A percentile compares a stretch with the other conserved stretches of the same genome.
Evolutionary conservation across 2,329 filamentous ascomycete species (phyloP).

Genomic region (Aureobasidium vineae): DNA sequence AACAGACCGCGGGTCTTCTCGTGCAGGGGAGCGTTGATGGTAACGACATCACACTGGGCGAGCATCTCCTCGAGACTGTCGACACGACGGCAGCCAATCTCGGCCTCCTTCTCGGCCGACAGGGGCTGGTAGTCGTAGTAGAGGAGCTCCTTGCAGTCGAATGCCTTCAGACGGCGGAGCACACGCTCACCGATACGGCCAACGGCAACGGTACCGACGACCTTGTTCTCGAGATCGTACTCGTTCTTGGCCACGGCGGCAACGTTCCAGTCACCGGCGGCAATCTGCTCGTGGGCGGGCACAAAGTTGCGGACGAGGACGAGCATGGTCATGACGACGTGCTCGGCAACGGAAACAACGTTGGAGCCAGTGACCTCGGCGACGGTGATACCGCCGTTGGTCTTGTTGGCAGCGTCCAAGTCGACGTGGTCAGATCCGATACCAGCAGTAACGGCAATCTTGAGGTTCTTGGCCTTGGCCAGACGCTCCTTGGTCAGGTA

Average conservation of each 20-base stretch:
- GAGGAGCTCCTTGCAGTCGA: slow-evolving; percentile 98
- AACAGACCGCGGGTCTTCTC: slow-evolving; percentile 96
- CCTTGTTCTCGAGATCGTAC: slow-evolving; percentile 96
- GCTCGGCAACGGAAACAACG: slow-evolving; percentile 97
- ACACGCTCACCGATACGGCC: slow-evolving; percentile 98
- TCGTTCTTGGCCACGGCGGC: slow-evolving; percentile 97
- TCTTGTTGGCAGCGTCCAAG: slow-evolving; percentile 94
- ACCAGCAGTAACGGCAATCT: slow-evolving; percentile 94
- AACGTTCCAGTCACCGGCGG: slow-evolving; percentile 88
- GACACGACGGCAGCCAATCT: slow-evolving; percentile 92
- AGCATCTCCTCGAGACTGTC: slow-evolving; percentile 91
- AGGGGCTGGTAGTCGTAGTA: slow-evolving; percentile 99
- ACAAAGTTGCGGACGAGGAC: slow-evolving; percentile 96
- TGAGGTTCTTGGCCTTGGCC: slow-evolving; percentile 97
- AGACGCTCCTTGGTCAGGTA: slow-evolving; percentile 97
- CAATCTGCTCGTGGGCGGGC: slow-evolving; percentile 91
- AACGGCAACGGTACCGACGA: slow-evolving; percentile 94
- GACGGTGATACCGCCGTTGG: slow-evolving; percentile 95
- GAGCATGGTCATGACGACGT: slow-evolving; percentile 99
- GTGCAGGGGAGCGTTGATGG: slow-evolving; percentile 99
- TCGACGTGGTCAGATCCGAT: slow-evolving; percentile 99
- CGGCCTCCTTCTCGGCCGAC: slow-evolving; percentile 77
- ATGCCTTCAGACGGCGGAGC: slow-evolving; percentile 89
- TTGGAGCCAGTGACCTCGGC: slow-evolving; percentile 98
- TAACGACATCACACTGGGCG: slow-evolving; percentile 91